These are phyloP conservation scores for Rostrohypoxylon terebratum DNA, from an alignment of 495 filamentous ascomycete genomes.

Conservation along the genomic window DNA sequence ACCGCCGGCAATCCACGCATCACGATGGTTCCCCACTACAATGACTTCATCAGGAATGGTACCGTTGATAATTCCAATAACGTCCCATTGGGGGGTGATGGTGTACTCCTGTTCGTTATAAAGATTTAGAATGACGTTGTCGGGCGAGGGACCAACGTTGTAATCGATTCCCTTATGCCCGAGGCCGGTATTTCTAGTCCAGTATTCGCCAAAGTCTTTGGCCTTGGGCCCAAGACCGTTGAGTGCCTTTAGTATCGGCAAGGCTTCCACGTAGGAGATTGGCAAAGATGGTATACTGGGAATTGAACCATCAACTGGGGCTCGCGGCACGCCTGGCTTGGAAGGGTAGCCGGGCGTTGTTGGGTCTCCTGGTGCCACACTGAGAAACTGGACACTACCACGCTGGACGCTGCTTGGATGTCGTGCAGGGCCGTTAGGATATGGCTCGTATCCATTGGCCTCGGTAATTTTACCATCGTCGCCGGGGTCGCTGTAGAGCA, in stretches of 20 bases:
- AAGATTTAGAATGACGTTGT: constrained; percentile 79
- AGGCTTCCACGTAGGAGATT: constrained; percentile 86
- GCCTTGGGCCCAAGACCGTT: constrained; percentile 89
- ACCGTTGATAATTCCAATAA: constrained; percentile 95
- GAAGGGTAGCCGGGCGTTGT: constrained; percentile 96
- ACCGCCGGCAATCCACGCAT: constrained; percentile 92
- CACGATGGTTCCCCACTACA: constrained; percentile 94
- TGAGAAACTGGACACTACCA: constrained; percentile 90
- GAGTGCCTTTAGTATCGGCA: constrained; percentile 87
- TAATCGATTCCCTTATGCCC: constrained; percentile 88
- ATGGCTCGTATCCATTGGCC: constrained; percentile 80
- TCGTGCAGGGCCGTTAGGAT: constrained; percentile 88
- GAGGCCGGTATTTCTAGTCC: constrained; percentile 79
- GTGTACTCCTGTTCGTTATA: constrained; percentile 90
- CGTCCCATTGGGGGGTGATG: constrained; percentile 92
- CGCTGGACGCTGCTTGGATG: constrained; percentile 91
- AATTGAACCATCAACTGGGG: constrained; percentile 73
- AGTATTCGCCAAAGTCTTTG: constrained; percentile 76
- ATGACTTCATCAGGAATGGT: constrained; percentile 83
- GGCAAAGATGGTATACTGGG: constrained; percentile 92
- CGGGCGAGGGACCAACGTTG: constrained; percentile 88
- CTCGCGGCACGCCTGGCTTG: constrained; percentile 85
- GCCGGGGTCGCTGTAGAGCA: constrained; percentile 90
- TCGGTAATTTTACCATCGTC: constrained; percentile 87
- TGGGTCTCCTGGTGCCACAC: constrained; percentile 69